Evolutionary conservation across 1,284 basidiomycete genomes (phyloP).

Genomic region (Ustilago trichophora): DNA sequence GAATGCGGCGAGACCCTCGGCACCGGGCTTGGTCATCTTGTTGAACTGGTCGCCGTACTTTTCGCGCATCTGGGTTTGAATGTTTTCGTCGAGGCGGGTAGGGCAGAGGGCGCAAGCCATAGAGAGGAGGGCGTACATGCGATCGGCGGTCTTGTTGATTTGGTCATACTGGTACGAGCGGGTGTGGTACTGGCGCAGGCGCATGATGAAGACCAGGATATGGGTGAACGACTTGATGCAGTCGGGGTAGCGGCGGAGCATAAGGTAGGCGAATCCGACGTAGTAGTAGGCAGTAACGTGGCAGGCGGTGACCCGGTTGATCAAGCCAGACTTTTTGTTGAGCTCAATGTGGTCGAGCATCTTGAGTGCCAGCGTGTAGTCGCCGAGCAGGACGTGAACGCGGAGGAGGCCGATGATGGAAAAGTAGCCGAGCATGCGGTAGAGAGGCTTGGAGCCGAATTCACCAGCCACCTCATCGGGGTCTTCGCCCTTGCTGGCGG

Average conservation of each 20-base stretch:
- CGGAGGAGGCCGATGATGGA: slow-evolving; percentile 92
- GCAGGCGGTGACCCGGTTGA: slow-evolving; percentile 63
- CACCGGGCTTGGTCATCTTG: slow-evolving; percentile 75
- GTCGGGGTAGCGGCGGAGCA: slow-evolving; percentile 91
- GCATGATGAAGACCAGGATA: slow-evolving; percentile 76
- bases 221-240: slow-evolving; percentile 91
- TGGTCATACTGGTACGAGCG: slow-evolving; percentile 96
- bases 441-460: slow-evolving; percentile 87
- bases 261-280: slow-evolving; percentile 95
- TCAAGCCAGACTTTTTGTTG: slow-evolving; percentile 59
- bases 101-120: slow-evolving; percentile 92
- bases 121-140: slow-evolving; percentile 95
- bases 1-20: slow-evolving; percentile 81
- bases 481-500: slow-evolving; percentile 80
- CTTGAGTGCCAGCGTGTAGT: slow-evolving; percentile 93
- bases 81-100: slow-evolving; percentile 87
- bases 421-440: slow-evolving; percentile 94
- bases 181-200: slow-evolving; percentile 82
- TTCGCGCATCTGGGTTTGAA: slow-evolving; percentile 90
- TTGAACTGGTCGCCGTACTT: slow-evolving; percentile 88
- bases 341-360: slow-evolving; percentile 90
- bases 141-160: slow-evolving; percentile 95
- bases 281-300: slow-evolving; percentile 93
- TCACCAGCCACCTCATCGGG: slow-evolving; percentile 84
- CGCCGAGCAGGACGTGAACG: slow-evolving; percentile 93